Percentiles rank a stretch among this genome's conserved stretches.
Conservation (phyloP, 306 rosid genomes). For the Cercis canadensis region DNA sequence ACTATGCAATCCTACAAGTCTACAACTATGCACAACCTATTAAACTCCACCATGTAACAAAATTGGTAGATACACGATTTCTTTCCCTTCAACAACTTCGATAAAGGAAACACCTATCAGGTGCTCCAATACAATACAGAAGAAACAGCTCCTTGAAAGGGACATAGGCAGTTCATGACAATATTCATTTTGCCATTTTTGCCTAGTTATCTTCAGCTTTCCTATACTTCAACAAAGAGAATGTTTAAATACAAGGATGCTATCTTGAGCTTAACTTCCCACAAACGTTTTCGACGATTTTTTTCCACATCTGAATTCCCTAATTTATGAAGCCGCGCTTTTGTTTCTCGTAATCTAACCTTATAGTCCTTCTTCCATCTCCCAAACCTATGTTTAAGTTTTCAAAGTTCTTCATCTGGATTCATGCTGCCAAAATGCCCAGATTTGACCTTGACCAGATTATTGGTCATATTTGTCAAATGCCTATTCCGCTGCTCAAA, state of each 20-base stretch:
- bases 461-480: constrained; percentile 79
- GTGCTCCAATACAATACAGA: constrained; percentile 32
- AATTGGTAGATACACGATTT: constrained; percentile 57
- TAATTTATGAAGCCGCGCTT: constrained; percentile 56
- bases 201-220: constrained; percentile 16
- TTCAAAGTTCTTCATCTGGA: constrained; percentile 66
- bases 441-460: constrained; percentile 57
- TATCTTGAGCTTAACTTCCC: constrained; percentile 71
- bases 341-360: constrained; percentile 65
- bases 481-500: constrained; percentile 69
- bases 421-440: constrained; percentile 46
- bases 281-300: constrained; percentile 78
- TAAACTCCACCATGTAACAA: constrained; percentile 46
- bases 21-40: constrained; percentile 61
- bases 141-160: constrained; percentile 35
- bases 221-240: no score
- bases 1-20: constrained; percentile 49
- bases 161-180: constrained; percentile 25
- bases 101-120: constrained; percentile 19
- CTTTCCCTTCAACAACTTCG: constrained; percentile 44
- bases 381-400: constrained; percentile 69
- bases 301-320: constrained; percentile 62
- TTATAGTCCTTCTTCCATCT: constrained; percentile 93
- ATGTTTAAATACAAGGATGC: constrained; percentile 35
- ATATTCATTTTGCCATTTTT: constrained; percentile 1